Evolutionary conservation across 1,284 basidiomycete species (phyloP).

Genomic region (Vanrija sp.): DNA sequence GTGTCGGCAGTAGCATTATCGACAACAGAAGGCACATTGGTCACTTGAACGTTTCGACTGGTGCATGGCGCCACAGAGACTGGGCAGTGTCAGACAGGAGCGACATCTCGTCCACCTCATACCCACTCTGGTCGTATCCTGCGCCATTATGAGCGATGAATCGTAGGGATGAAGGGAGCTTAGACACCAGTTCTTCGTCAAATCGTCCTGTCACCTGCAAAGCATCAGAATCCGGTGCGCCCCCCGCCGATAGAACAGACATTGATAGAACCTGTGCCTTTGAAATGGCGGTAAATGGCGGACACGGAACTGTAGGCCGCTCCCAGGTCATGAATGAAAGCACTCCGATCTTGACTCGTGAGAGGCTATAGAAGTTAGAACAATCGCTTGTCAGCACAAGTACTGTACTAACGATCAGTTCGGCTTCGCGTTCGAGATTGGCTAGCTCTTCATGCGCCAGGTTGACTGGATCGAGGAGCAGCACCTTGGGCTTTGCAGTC

Average conservation of each 20-base stretch:
- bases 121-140: conserved; percentile 38
- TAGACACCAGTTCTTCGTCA: conserved; percentile 20
- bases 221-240: not conserved
- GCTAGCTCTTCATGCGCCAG: conserved; percentile 21
- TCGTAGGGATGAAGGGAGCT: conserved; percentile 13
- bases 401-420: conserved; percentile 19
- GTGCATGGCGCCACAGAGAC: conserved; percentile 65
- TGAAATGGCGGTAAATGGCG: conserved; percentile 31
- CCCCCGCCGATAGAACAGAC: conserved; percentile 5
- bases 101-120: not conserved
- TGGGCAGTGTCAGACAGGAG: not conserved
- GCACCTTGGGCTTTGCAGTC: conserved; percentile 13
- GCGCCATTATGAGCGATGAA: conserved; percentile 29
- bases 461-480: conserved; percentile 27
- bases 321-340: conserved; percentile 22
- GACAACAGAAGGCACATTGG: conserved; percentile 79
- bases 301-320: conserved; percentile 17
- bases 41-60: conserved; percentile 66
- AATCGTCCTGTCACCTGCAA: conserved; percentile 23
- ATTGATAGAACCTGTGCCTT: conserved; percentile 26
- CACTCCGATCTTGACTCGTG: conserved; percentile 14
- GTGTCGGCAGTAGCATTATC: conserved; percentile 85
- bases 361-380: conserved; percentile 8
- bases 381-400: not conserved
- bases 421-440: conserved; percentile 11